A percentile compares a stretch with the other conserved stretches of the same genome.
Conservation (phyloP, 345 rosid species). For the Linum usitatissimum region DNA sequence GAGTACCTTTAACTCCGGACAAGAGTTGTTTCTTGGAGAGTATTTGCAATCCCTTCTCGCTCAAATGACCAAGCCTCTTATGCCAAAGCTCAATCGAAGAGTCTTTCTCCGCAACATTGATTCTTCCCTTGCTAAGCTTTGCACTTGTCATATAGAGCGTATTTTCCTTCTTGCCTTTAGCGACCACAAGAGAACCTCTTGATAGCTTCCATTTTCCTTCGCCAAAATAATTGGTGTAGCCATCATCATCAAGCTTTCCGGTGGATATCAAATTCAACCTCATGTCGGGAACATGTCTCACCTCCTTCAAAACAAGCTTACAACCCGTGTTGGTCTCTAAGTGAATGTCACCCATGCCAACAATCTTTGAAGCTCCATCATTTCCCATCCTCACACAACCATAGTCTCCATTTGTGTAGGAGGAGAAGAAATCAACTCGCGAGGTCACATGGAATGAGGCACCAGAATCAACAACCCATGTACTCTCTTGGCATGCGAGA, state of each 20-base stretch:
- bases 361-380: neutral
- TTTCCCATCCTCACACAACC: conserved; percentile 1
- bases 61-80: too few relatives aligned
- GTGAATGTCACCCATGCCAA: neutral
- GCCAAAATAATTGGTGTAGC: neutral
- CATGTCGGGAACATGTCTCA: neutral
- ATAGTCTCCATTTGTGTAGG: conserved; percentile 1
- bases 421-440: neutral
- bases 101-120: neutral
- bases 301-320: neutral
- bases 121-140: neutral
- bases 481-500: conserved; percentile 1
- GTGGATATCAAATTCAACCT: neutral
- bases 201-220: conserved; percentile 3
- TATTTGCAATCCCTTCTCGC: too few relatives aligned
- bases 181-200: neutral
- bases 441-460: conserved; percentile 6
- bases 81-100: neutral
- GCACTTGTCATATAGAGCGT: neutral
- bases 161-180: neutral
- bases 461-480: neutral
- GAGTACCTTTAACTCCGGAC: too few relatives aligned
- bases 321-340: neutral
- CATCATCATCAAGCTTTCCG: neutral
- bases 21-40: too few relatives aligned